These are phyloP conservation scores for Saccharomyces hybrid DNA, from an alignment of 1,139 yeast genomes.

Conservation along the genomic window DNA sequence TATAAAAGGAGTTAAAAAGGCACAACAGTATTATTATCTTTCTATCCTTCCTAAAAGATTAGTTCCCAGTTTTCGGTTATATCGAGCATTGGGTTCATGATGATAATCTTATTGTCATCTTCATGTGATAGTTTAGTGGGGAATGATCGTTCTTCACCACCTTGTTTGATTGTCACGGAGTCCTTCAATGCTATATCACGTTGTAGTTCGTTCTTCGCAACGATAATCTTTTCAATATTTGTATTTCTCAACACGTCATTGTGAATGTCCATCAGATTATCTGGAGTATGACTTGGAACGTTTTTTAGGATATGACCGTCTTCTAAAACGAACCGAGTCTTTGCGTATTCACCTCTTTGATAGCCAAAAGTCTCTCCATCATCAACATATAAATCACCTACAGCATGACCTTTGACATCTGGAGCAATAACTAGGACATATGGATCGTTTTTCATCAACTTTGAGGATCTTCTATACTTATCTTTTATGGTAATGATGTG, in stretches of 20 bases:
- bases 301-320: slow-evolving; percentile 24
- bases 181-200: slow-evolving; percentile 8
- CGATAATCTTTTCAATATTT: slow-evolving; percentile 52
- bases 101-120: slow-evolving; percentile 26
- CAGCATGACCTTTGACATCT: slow-evolving; percentile 42
- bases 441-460: slow-evolving; percentile 74
- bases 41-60: slow-evolving; percentile 10
- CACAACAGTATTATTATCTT: not conserved
- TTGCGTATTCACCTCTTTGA: slow-evolving; percentile 32
- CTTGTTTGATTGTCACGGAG: slow-evolving; percentile 33
- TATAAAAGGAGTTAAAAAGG: not conserved
- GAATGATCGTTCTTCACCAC: slow-evolving; percentile 34
- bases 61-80: slow-evolving; percentile 48
- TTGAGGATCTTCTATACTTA: slow-evolving; percentile 72
- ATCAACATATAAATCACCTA: slow-evolving; percentile 65
- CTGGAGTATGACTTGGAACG: slow-evolving; percentile 14
- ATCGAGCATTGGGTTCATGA: slow-evolving; percentile 49
- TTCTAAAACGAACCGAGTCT: not conserved
- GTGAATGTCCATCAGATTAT: slow-evolving; percentile 6
- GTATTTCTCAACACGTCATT: slow-evolving; percentile 25
- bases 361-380: slow-evolving; percentile 73
- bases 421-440: slow-evolving; percentile 67
- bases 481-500: slow-evolving; percentile 59
- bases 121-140: slow-evolving; percentile 18
- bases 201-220: slow-evolving; percentile 37